Evolutionary conservation across 495 filamentous ascomycete genomes (phyloP), one percentile per base, ranked within the genome.

Genomic region (Aspergillus hancockii): DNA sequence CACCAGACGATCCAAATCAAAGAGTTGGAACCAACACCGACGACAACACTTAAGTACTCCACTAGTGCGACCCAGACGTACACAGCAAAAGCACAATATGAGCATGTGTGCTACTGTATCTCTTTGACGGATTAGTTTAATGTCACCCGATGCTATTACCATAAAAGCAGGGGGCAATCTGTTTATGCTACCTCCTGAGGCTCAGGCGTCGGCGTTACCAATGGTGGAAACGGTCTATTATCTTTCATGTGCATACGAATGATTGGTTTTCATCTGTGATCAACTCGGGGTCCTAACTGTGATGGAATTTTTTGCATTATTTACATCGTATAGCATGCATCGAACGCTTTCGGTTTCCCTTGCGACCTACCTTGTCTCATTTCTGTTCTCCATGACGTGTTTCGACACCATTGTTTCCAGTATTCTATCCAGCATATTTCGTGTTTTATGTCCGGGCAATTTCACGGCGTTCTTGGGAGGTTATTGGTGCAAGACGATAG

Each of bases 1-100:
- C 72, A 72, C 1, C 71, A 84, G 25, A 80, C 76, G 3, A 71
- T 93, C 23, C 64, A 79, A 22, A 82, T 93, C 28, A 73, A 81
- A 49, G 90, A 92, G 72, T 66, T 71, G 16, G 75, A 83, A 62
- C 80, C 83, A 14, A 73, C 69, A 13, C 66, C 75, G 9, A 72
- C 75, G 12, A 77, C 73, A 7, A 75, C 74, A 14, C 55, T 67
- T 40, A 65, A 63, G 52, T 64, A 54, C 12, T 30, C 57, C 38
- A 63, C 64, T 34, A 69, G 64, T 53, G 49, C 66, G 28, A 61
- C 63, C 6, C 70, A 75, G 52, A 76, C 74, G 19, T 77, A 72
- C 54, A 78, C 75, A 16, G 75, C 75, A 14, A 68, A 63, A 65
- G 74, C 74, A 52, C 65, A 72, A 49, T 77, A 71, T 52, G 67